phyloP scores from a whole-genome alignment of 441 rosid genomes.

The Gossypium schwendimanii region DNA sequence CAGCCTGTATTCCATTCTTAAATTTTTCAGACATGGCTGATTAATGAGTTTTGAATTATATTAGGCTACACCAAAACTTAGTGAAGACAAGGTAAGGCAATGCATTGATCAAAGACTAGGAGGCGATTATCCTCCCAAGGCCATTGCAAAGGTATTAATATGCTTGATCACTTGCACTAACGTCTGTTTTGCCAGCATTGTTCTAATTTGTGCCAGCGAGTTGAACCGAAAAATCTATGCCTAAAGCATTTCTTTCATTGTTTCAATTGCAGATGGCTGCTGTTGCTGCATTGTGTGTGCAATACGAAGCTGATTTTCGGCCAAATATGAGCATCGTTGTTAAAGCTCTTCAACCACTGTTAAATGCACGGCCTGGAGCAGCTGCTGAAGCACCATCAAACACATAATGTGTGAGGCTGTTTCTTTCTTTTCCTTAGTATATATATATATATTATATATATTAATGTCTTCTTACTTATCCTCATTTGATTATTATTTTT shows the following conservation, averaged over 20 bases:
- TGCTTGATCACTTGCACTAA: neutral
- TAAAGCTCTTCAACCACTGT: constrained; percentile 83
- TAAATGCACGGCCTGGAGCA: constrained; percentile 65
- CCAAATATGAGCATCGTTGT: constrained; percentile 96
- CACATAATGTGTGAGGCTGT: constrained; percentile 28
- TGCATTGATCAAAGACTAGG: constrained; percentile 65
- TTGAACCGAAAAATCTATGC: neutral
- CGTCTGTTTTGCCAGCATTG: neutral
- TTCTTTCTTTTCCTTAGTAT: neutral
- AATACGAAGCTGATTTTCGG: constrained; percentile 92
- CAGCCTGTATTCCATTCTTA: neutral
- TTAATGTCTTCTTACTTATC: neutral
- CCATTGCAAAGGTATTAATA: constrained; percentile 53
- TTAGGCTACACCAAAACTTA: constrained; percentile 68
- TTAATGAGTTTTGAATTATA: constrained; percentile 6
- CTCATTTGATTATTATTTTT: neutral
- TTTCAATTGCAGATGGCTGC: constrained; percentile 71
- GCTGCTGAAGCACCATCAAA: constrained; percentile 48
- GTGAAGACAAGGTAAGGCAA: constrained; percentile 69
- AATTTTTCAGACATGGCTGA: neutral
- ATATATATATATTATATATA: neutral
- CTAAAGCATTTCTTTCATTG: constrained; percentile 1
- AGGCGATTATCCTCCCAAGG: constrained; percentile 69
- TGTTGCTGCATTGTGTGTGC: constrained; percentile 94
- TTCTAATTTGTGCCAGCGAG: neutral